phyloP scores from a whole-genome alignment of 2,329 filamentous ascomycete genomes.

The Dothidotthia symphoricarpi region DNA sequence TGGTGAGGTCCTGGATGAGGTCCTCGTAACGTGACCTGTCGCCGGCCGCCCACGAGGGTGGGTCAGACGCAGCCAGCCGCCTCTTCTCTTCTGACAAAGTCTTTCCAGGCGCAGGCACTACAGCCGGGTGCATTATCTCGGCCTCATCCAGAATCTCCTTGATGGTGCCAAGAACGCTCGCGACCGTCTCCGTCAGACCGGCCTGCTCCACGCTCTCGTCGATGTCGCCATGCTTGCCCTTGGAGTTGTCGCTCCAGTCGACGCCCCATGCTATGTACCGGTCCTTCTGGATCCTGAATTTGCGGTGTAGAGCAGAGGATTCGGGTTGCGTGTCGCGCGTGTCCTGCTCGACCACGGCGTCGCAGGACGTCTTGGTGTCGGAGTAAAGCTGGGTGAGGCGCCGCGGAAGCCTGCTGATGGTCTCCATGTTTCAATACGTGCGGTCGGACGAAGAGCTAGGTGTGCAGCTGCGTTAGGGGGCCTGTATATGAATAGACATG shows the following conservation, averaged over 20 bases:
- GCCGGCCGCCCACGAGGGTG: conserved; percentile 51
- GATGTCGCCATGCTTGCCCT: conserved; percentile 63
- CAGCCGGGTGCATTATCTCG: conserved; percentile 65
- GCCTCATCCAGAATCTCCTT: conserved; percentile 76
- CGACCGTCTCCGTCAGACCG: conserved; percentile 72
- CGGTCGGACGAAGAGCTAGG: conserved; percentile 4
- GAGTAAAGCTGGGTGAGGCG: conserved; percentile 65
- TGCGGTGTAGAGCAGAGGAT: conserved; percentile 69
- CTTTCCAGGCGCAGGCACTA: conserved; percentile 33
- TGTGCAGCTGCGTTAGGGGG: conserved; percentile 16
- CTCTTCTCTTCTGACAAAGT: conserved; percentile 39
- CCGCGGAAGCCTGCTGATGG: conserved; percentile 37
- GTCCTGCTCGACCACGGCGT: conserved; percentile 64
- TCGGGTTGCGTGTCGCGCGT: conserved; percentile 62
- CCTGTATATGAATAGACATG: conserved; percentile 15
- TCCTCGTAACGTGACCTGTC: conserved; percentile 76
- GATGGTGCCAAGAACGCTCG: conserved; percentile 76
- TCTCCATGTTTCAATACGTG: conserved; percentile 31
- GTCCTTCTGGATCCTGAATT: conserved; percentile 77
- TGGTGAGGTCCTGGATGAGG: conserved; percentile 69
- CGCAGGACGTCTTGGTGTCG: conserved; percentile 75
- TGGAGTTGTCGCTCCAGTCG: conserved; percentile 71
- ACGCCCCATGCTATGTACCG: conserved; percentile 75
- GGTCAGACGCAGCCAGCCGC: conserved; percentile 29
- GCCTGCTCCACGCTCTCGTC: conserved; percentile 66